Conservation (phyloP, 2,329 filamentous ascomycete species). For the Calonectria leucothoes region DNA sequence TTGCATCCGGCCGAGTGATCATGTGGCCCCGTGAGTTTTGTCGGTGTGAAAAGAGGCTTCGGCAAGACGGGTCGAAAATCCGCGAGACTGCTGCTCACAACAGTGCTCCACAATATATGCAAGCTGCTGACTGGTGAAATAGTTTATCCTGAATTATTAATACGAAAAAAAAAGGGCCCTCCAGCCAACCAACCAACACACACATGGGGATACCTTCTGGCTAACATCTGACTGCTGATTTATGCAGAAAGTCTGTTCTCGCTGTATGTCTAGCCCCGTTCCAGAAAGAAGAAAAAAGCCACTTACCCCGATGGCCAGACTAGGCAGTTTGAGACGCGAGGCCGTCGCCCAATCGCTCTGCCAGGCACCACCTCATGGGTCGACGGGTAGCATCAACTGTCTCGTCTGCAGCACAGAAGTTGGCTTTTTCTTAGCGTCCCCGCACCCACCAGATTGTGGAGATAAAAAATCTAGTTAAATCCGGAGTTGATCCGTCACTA, state of each 20-base stretch:
- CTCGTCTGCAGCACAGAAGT: neutral
- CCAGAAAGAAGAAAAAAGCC: neutral
- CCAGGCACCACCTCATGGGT: slow-evolving; percentile 1
- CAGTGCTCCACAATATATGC: neutral
- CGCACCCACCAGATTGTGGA: neutral
- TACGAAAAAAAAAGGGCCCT: neutral
- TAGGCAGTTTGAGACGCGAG: neutral
- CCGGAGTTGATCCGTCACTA: slow-evolving; percentile 10
- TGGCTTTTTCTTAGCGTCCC: slow-evolving; percentile 4
- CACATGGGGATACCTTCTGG: neutral
- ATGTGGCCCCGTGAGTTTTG: slow-evolving; percentile 3
- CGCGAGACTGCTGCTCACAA: neutral
- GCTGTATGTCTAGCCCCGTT: neutral
- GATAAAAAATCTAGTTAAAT: neutral
- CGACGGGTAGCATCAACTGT: neutral
- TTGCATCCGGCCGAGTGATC: neutral
- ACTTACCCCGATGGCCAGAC: neutral
- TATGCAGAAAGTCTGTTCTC: neutral
- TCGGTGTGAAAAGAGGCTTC: neutral
- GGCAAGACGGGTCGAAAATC: neutral
- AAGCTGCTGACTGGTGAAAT: neutral
- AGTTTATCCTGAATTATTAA: neutral
- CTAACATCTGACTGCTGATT: neutral
- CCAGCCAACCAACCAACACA: neutral
- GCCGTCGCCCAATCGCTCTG: neutral